Evolutionary conservation across 257 asterid species (phyloP), one percentile per base, ranked within the genome.

Genomic region (Cordia subcordata): DNA sequence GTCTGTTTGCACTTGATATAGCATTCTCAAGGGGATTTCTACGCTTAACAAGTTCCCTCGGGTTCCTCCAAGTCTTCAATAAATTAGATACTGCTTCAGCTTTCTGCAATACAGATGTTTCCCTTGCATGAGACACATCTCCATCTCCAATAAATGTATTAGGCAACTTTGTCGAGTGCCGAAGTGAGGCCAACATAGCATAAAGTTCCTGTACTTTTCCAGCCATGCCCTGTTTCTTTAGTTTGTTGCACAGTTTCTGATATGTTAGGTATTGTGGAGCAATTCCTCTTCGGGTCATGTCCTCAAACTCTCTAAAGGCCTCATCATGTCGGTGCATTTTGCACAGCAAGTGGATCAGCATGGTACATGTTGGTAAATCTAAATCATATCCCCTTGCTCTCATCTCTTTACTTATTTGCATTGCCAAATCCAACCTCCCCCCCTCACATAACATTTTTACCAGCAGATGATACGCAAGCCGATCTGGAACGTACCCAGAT

Each of bases 181-280:
- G 83, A 18, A 81, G 82, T 5, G 91, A 72, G 12, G 67, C 76
- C 94, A 90, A 85, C 68, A 82, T 65, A 53, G 67, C 74, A 47
- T 73, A 72, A 64, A 90, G 84, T 57, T 83, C 85, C 66, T 65
- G 51, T 1, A 79, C 79, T 55, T 58, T 77, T 37, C 79, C 76
- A 64, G 8, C 22, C 93, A 70, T 78, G 11, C 95, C 95, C 55
- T 72, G 79, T 58, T 74, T 81, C 70, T 77, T 79, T 21, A 87
- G 67, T 54, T 83, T 85, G 15, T 65, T 67, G 1, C 64, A 57
- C 71, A 87, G 66, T 63, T 70, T 85, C 79, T 65, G 72, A 62
- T 87, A 90, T 4, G 98, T 87, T 23, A 90, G 81, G 64, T 85
- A 76, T 68, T 85, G 98, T 55, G 98, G 98, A 58, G 80, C 84